Conservation (phyloP, 805 yeast species). For the Saccharomycopsis schoenii region DNA sequence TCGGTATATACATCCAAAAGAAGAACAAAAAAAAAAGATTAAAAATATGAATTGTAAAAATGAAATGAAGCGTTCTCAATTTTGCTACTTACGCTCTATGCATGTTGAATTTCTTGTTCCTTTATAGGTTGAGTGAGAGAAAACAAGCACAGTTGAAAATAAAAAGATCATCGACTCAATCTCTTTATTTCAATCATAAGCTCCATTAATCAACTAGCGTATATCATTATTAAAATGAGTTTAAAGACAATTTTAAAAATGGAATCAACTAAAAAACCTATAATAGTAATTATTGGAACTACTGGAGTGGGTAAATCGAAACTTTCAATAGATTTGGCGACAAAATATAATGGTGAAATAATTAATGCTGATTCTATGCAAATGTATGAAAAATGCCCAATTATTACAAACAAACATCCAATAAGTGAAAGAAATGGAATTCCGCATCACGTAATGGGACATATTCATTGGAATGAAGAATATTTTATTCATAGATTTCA, state of each 20-base stretch:
- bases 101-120: neutral
- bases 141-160: neutral
- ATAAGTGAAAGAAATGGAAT: constrained; percentile 61
- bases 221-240: neutral
- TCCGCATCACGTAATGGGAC: constrained; percentile 82
- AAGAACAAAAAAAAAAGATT: neutral
- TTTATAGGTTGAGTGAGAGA: neutral
- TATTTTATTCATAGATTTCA: constrained; percentile 75
- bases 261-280: neutral
- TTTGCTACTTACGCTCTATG: neutral
- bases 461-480: constrained; percentile 69
- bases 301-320: constrained; percentile 97
- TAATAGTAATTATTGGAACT: constrained; percentile 75
- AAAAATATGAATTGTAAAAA: neutral
- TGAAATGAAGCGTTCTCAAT: neutral
- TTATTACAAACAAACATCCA: constrained; percentile 91
- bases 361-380: constrained; percentile 98
- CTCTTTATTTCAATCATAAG: neutral
- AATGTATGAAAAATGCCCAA: constrained; percentile 63
- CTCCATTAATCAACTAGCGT: neutral
- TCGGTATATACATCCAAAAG: neutral
- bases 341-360: constrained; percentile 71
- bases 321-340: constrained; percentile 70
- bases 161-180: neutral
- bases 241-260: neutral